Evolutionary conservation across 495 filamentous ascomycete genomes (phyloP).

Genomic region (Penicillium turbatum): DNA sequence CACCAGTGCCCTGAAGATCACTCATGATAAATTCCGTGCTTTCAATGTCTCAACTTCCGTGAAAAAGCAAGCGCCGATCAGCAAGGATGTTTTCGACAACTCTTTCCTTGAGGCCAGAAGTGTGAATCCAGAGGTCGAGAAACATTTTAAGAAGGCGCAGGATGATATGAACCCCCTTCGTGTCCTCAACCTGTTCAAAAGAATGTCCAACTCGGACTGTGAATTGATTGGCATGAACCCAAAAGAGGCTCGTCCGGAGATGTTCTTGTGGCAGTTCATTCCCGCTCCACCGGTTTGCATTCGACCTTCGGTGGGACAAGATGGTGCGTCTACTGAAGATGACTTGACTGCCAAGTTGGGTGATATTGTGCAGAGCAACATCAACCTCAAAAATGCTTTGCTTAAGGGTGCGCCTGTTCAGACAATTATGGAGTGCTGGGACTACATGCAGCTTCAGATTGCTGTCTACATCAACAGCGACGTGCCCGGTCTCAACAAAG

Average conservation of each 20-base stretch:
- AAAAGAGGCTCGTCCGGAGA: conserved; percentile 82
- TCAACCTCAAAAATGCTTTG: conserved; percentile 72
- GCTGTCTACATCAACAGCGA: conserved; percentile 98
- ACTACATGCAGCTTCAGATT: conserved; percentile 88
- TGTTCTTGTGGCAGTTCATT: conserved; percentile 96
- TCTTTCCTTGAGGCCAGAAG: conserved; percentile 76
- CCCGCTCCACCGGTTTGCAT: conserved; percentile 92
- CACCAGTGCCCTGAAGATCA: conserved; percentile 73
- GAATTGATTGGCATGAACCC: conserved; percentile 88
- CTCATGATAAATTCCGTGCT: conserved; percentile 85
- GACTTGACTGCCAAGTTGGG: conserved; percentile 92
- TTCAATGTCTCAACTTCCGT: conserved; percentile 82
- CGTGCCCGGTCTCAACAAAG: conserved; percentile 79
- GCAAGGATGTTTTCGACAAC: conserved; percentile 76
- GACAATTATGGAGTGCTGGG: conserved; percentile 97
- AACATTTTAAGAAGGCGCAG: conserved; percentile 81
- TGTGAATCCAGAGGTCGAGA: conserved; percentile 75
- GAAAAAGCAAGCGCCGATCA: conserved; percentile 73
- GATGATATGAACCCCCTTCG: conserved; percentile 90
- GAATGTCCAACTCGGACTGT: conserved; percentile 78
- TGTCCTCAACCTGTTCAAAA: conserved; percentile 85
- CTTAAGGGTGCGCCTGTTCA: conserved; percentile 75
- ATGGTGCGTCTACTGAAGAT: conserved; percentile 88
- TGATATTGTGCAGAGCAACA: conserved; percentile 88
- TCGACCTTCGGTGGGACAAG: conserved; percentile 87